Evolutionary conservation across 495 filamentous ascomycete species (phyloP).

Genomic region (Rhizodiscina lignyota): DNA sequence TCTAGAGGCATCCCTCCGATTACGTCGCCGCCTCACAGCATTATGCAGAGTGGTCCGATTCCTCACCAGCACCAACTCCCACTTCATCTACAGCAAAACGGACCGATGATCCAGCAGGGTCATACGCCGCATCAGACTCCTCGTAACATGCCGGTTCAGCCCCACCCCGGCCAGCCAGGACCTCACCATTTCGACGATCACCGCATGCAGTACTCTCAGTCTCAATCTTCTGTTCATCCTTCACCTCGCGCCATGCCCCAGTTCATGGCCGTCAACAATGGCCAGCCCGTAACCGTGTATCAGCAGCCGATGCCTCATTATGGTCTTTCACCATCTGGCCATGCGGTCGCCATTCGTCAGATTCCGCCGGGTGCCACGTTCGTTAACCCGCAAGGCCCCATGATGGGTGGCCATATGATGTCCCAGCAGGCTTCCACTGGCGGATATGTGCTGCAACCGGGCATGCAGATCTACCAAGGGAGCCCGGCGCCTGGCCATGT

Average conservation of each 20-base stretch:
- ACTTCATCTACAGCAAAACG: conserved; percentile 20
- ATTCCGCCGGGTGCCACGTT: conserved; percentile 35
- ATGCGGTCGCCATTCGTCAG: conserved; percentile 6
- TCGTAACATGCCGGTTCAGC: conserved; percentile 17
- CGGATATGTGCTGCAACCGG: conserved; percentile 36
- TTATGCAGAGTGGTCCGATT: conserved; percentile 40
- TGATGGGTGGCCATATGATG: conserved; percentile 63
- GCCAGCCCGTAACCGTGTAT: conserved; percentile 1
- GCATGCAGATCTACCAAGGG: conserved; percentile 64
- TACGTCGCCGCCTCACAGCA: conserved; percentile 50
- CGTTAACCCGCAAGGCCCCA: conserved; percentile 42
- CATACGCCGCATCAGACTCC: conserved; percentile 19
- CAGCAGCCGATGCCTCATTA: conserved; percentile 26
- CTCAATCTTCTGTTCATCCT: conserved; percentile 44
- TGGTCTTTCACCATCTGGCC: conserved; percentile 39
- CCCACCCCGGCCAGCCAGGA: conserved; percentile 25
- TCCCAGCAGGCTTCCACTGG: conserved; percentile 39
- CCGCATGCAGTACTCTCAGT: conserved; percentile 68
- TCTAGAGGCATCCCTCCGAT: conserved; percentile 29
- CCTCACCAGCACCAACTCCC: conserved; percentile 66
- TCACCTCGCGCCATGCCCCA: conserved; percentile 61
- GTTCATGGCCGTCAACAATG: conserved; percentile 40
- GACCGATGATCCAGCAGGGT: conserved; percentile 11
- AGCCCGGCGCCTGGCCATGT: conserved; percentile 50
- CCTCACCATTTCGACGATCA: conserved; percentile 64